phyloP scores from a whole-genome alignment of 768 basidiomycete genomes.

The Atractiella rhizophila region DNA sequence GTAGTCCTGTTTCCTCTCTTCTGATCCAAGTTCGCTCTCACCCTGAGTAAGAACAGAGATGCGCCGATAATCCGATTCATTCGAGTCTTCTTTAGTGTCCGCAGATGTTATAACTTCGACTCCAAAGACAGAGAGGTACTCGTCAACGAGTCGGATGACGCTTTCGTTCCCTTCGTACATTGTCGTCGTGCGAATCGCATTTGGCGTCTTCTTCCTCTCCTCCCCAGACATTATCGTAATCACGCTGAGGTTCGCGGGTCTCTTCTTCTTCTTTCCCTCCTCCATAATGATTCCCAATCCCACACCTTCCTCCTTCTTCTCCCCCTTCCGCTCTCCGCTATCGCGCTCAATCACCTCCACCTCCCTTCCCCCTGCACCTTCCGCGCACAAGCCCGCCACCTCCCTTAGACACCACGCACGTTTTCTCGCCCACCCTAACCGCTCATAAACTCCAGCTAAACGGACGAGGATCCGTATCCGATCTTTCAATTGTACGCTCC shows the following conservation, averaged over 20 bases:
- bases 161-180: constrained; percentile 7
- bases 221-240: too few species aligned
- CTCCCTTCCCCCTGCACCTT: constrained; percentile 31
- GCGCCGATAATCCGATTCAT: background rate
- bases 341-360: constrained; percentile 5
- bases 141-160: constrained; percentile 30
- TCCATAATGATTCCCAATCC: too few species aligned
- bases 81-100: background rate
- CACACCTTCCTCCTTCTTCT: constrained; percentile 13
- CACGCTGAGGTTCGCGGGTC: too few species aligned
- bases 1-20: constrained; percentile 13
- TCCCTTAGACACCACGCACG: constrained; percentile 69
- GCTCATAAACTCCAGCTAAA: constrained; percentile 44
- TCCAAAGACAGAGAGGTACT: constrained; percentile 54
- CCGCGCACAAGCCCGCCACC: constrained; percentile 53
- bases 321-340: background rate
- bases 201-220: too few species aligned
- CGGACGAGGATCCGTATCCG: constrained; percentile 7
- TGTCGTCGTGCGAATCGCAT: constrained; percentile 5
- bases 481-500: background rate
- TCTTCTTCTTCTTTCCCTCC: too few species aligned
- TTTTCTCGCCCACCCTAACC: constrained; percentile 61
- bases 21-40: background rate
- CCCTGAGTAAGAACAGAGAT: constrained; percentile 6
- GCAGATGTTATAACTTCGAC: constrained; percentile 32